These are phyloP conservation scores for Stephanodiscus triporus DNA, from an alignment of 108 stramenopile genomes.

Conservation along the genomic window DNA sequence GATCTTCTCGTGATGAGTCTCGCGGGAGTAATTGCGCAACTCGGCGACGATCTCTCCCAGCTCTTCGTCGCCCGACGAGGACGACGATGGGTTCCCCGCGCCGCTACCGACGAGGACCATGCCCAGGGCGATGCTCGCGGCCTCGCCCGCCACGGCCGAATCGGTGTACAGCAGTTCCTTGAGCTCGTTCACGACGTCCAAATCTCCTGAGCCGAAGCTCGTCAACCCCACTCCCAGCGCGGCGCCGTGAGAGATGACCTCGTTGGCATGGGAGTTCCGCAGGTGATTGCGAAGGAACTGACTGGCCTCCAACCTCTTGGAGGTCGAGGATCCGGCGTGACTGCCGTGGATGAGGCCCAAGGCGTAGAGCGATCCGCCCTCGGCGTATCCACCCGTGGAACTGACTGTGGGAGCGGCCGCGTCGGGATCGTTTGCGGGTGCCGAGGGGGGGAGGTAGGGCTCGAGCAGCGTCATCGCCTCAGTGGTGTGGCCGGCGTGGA, in stretches of 20 bases:
- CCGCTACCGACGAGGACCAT: slow-evolving; percentile 94
- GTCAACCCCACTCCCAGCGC: slow-evolving; percentile 98
- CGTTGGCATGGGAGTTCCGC: slow-evolving; percentile 87
- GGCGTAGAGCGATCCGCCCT: slow-evolving; percentile 96
- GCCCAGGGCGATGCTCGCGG: slow-evolving; percentile 97
- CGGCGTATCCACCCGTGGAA: slow-evolving; percentile 88
- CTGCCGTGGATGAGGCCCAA: slow-evolving; percentile 97
- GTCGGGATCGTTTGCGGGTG: slow-evolving; percentile 51
- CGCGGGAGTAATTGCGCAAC: slow-evolving; percentile 94
- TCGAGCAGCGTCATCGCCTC: slow-evolving; percentile 96
- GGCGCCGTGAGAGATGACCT: slow-evolving; percentile 97
- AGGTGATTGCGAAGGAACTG: slow-evolving; percentile 78
- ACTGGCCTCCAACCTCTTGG: slow-evolving; percentile 84
- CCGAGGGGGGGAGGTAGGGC: slow-evolving; percentile 95
- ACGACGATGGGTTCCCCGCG: slow-evolving; percentile 72
- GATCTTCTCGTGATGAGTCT: slow-evolving; percentile 99
- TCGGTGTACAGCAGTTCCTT: slow-evolving; percentile 94
- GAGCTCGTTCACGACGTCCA: slow-evolving; percentile 88
- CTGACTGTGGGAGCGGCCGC: slow-evolving; percentile 62
- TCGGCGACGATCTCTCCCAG: slow-evolving; percentile 83
- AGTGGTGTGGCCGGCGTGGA: slow-evolving; percentile 96
- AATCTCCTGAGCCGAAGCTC: slow-evolving; percentile 89
- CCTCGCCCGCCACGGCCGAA: slow-evolving; percentile 98
- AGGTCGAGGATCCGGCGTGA: slow-evolving; percentile 78
- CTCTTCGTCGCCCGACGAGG: slow-evolving; percentile 67